phyloP scores from a whole-genome alignment of 1,284 basidiomycete species.

The Rhizopogon parksii region DNA sequence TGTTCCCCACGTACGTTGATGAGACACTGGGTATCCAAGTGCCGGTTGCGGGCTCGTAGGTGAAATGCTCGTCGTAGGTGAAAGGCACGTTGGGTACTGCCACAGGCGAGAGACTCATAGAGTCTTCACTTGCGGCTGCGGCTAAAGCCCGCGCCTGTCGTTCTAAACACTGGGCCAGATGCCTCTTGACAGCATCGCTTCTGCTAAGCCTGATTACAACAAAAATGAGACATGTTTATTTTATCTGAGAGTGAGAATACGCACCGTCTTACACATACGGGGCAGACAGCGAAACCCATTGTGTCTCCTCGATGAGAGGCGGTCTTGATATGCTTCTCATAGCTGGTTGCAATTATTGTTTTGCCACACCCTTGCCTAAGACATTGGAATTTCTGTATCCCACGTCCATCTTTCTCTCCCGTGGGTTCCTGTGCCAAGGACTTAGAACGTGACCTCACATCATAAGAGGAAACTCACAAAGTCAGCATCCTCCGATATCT shows the following conservation, averaged over 20 bases:
- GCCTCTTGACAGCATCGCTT: background rate
- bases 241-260: background rate
- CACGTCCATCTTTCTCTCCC: background rate
- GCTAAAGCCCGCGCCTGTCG: too few species aligned
- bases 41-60: too few species aligned
- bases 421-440: background rate
- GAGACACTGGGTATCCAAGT: too few species aligned
- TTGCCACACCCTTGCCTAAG: too few species aligned
- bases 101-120: background rate
- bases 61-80: background rate
- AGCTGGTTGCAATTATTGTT: background rate
- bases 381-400: background rate
- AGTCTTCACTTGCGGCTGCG: too few species aligned
- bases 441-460: background rate
- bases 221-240: background rate
- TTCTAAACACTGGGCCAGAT: background rate
- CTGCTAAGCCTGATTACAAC: background rate
- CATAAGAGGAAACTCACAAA: background rate
- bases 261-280: rapidly evolving
- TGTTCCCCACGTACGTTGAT: background rate
- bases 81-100: background rate
- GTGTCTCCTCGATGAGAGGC: background rate
- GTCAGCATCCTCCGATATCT: background rate
- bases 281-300: background rate
- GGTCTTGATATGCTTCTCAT: background rate